These are phyloP conservation scores for Trifolium repens DNA, from an alignment of 306 rosid genomes.

Conservation along the genomic window DNA sequence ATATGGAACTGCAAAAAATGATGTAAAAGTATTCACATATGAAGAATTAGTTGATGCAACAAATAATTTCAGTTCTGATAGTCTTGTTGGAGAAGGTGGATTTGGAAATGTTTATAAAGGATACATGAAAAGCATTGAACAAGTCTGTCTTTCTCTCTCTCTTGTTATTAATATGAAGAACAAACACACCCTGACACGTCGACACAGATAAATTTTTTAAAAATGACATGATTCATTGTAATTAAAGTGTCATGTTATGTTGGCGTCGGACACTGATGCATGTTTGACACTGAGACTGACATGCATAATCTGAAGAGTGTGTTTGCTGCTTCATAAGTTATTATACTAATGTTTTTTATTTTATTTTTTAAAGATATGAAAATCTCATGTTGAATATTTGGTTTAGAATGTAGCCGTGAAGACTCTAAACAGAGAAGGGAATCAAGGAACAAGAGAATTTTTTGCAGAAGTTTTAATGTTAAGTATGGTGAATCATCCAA, in stretches of 20 bases:
- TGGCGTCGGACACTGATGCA: too few species aligned
- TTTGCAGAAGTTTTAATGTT: conserved; percentile 70
- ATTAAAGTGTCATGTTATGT: too few species aligned
- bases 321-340: too few species aligned
- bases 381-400: conserved; percentile 31
- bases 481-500: conserved; percentile 67
- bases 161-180: not conserved
- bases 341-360: not conserved
- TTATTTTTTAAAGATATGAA: not conserved
- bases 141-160: conserved; percentile 42
- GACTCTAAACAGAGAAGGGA: conserved; percentile 60
- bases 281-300: too few species aligned
- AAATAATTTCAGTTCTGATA: conserved; percentile 48
- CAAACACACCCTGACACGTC: too few species aligned
- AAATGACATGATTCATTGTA: too few species aligned
- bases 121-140: conserved; percentile 46
- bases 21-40: conserved; percentile 45
- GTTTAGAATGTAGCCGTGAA: conserved; percentile 72
- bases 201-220: too few species aligned
- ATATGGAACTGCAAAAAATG: conserved; percentile 52
- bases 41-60: conserved; percentile 54
- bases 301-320: too few species aligned
- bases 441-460: conserved; percentile 77
- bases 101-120: conserved; percentile 71
- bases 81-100: conserved; percentile 67